phyloP scores from a whole-genome alignment of 2,329 filamentous ascomycete species.

The Phialophora expanda region DNA sequence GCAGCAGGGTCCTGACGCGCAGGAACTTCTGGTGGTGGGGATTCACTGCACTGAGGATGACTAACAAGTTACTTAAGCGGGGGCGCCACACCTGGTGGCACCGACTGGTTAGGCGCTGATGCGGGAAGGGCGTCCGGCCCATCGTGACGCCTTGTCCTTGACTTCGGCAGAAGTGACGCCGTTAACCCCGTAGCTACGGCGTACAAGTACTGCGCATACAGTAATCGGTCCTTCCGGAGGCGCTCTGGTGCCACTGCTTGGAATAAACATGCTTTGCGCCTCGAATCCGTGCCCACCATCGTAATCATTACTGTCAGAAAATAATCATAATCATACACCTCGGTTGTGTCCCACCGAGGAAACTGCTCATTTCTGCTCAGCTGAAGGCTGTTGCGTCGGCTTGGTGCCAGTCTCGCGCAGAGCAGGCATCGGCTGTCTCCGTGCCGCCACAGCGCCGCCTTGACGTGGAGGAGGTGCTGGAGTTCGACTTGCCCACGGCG shows the following conservation, averaged over 20 bases:
- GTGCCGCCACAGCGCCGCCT: constrained; percentile 18
- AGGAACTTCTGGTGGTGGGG: too few relatives aligned
- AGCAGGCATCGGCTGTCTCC: constrained; percentile 23
- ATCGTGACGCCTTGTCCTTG: too few relatives aligned
- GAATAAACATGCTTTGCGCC: too few relatives aligned
- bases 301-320: background rate
- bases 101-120: background rate
- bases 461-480: constrained; percentile 29
- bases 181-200: too few relatives aligned
- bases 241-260: too few relatives aligned
- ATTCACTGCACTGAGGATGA: background rate
- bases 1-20: too few relatives aligned
- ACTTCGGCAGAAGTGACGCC: too few relatives aligned
- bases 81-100: too few relatives aligned
- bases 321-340: background rate
- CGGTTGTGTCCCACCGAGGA: background rate
- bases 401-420: constrained; percentile 20
- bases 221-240: too few relatives aligned
- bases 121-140: too few relatives aligned
- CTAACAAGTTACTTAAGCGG: background rate
- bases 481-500: constrained; percentile 38
- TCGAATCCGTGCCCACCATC: too few relatives aligned
- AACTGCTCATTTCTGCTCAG: constrained; percentile 7
- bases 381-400: background rate
- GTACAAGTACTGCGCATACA: too few relatives aligned